Evolutionary conservation across 495 filamentous ascomycete genomes (phyloP), one percentile per base, ranked within the genome.

Genomic region (Penicillium atrosanguineum): DNA sequence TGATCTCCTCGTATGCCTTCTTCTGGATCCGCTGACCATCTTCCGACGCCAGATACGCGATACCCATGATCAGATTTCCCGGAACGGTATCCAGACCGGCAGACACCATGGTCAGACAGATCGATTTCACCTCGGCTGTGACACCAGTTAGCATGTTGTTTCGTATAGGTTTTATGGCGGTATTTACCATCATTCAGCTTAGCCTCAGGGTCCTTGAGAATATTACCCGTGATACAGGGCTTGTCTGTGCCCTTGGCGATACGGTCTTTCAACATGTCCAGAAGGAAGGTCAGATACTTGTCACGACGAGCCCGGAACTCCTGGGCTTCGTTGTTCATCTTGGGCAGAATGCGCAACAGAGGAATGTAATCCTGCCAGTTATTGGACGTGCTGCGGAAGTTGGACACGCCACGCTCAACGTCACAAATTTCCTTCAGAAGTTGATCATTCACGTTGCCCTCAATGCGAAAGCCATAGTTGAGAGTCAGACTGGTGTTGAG

Each of bases 361-460:
- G 85, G 84, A 40, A 88, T 79, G 61, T 87, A 87, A 55, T 88
- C 84, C 54, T 86, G 83, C 82, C 83, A 87, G 61, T 87, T 87
- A 64, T 86, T 85, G 52, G 79, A 83, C 0, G 84, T 87, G 37
- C 77, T 81, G 48, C 85, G 77, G 61, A 87, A 83, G 56, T 86
- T 86, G 19, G 77, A 80, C 34, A 87, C 77, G 7, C 76, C 79
- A 15, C 83, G 71, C 61, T 88, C 85, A 9, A 87, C 83, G 28
- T 81, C 76, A 19, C 78, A 76, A 49, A 88, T 87, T 58, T 87
- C 84, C 25, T 77, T 67, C 46, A 88, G 69, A 29, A 87, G 64
- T 41, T 76, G 63, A 52, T 85, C 77, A 46, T 85, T 70, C 42
- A 83, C 72, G 19, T 79, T 81, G 7, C 82, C 82, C 44, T 79